phyloP scores from a whole-genome alignment of 192 early-diverging fungal species.

The Umbelopsis sp. region DNA sequence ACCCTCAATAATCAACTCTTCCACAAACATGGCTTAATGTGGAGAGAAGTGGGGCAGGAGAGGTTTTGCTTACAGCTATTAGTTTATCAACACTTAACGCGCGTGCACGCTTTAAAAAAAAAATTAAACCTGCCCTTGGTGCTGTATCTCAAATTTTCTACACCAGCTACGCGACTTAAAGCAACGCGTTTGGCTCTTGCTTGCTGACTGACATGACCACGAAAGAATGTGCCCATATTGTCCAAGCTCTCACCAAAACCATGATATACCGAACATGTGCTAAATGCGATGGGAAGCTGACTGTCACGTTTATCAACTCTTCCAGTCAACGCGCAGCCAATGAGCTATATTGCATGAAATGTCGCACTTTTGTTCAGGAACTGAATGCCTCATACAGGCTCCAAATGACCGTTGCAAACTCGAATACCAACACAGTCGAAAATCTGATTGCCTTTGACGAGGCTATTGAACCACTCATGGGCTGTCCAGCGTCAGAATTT shows the following conservation, averaged over 20 bases:
- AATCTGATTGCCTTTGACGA: slow-evolving; percentile 12
- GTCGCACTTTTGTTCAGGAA: background rate
- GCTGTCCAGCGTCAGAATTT: slow-evolving; percentile 18
- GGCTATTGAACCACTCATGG: slow-evolving; percentile 10
- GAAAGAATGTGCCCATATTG: background rate
- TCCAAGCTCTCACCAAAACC: background rate
- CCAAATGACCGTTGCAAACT: slow-evolving; percentile 17
- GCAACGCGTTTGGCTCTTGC: background rate
- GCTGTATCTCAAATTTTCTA: background rate
- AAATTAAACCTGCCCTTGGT: background rate
- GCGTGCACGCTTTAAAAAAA: background rate
- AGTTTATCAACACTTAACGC: background rate
- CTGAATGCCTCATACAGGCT: background rate
- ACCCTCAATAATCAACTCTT: slow-evolving; percentile 96
- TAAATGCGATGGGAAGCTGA: slow-evolving; percentile 8
- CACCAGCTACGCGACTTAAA: background rate
- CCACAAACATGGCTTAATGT: slow-evolving; percentile 75
- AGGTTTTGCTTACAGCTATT: background rate
- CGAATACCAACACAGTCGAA: background rate
- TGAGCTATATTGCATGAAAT: slow-evolving; percentile 17
- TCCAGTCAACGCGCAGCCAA: background rate
- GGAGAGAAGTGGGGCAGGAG: background rate
- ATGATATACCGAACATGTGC: slow-evolving; percentile 11
- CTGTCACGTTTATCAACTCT: background rate
- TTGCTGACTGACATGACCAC: too few relatives aligned